Conservation (phyloP, 768 basidiomycete species). For the Rhodotorula babjevae region DNA sequence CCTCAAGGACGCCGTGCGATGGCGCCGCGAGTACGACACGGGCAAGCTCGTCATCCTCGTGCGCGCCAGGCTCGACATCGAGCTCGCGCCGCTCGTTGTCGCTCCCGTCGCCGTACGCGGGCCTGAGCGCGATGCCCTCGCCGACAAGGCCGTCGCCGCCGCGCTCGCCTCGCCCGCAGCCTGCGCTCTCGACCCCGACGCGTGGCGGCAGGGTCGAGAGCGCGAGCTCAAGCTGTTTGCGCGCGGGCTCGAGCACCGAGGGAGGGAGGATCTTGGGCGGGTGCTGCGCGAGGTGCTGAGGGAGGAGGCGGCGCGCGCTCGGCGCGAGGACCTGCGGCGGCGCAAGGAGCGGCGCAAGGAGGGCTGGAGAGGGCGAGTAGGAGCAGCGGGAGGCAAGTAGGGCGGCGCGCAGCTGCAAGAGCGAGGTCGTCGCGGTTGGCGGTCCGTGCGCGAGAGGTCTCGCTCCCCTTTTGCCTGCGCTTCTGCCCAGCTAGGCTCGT, state of each 20-base stretch:
- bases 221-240: constrained; percentile 5
- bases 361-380: background rate
- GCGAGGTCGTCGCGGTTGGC: background rate
- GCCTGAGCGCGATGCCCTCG: background rate
- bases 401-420: background rate
- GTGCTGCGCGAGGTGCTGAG: background rate
- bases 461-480: too few relatives aligned
- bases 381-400: background rate
- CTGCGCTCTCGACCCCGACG: background rate
- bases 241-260: constrained; percentile 7
- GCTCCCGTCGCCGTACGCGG: background rate
- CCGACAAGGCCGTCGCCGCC: background rate
- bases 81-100: background rate
- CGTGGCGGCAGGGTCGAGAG: background rate
- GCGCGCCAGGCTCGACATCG: constrained; percentile 10
- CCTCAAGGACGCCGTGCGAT: constrained; percentile 3
- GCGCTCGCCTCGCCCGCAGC: too few relatives aligned
- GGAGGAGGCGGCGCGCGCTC: background rate
- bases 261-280: background rate
- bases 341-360: background rate
- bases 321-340: background rate
- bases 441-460: too few relatives aligned
- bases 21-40: background rate
- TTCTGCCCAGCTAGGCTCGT: too few relatives aligned
- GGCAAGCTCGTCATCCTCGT: background rate